These are phyloP conservation scores for Apiotrichum veenhuisii DNA, from an alignment of 1,284 basidiomycete species.

Conservation along the genomic window DNA sequence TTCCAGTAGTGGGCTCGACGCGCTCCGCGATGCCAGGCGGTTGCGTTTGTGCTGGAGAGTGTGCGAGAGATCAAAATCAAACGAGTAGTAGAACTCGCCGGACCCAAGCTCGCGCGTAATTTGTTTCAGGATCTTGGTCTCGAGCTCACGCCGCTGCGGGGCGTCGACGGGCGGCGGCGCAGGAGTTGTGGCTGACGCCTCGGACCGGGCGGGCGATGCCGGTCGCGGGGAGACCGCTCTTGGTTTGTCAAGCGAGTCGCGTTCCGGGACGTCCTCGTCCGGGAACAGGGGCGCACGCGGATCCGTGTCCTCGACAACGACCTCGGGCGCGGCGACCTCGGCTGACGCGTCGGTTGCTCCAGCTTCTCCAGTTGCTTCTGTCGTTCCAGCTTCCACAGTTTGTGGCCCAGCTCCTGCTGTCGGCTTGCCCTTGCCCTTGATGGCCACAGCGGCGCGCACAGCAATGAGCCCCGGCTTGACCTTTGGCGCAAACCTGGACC, in stretches of 20 bases:
- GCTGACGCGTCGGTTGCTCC: neutral
- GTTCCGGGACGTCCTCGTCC: neutral
- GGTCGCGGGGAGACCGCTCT: neutral
- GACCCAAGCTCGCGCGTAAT: constrained; percentile 43
- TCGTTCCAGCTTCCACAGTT: neutral
- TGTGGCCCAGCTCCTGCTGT: too few species aligned
- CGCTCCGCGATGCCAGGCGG: constrained; percentile 28
- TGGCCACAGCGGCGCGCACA: constrained; percentile 3
- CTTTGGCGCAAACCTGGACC: constrained; percentile 33
- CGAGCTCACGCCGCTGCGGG: constrained; percentile 44
- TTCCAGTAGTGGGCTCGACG: constrained; percentile 24
- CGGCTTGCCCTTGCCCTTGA: constrained; percentile 13
- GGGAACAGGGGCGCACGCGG: neutral
- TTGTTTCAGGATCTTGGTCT: constrained; percentile 48
- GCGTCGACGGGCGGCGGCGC: constrained; percentile 24
- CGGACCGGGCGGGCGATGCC: neutral
- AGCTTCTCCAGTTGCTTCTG: neutral
- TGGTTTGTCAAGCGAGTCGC: neutral
- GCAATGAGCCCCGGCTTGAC: constrained; percentile 6
- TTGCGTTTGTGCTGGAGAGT: constrained; percentile 52
- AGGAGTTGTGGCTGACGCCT: neutral
- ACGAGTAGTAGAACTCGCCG: constrained; percentile 52
- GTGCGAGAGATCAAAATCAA: constrained; percentile 54
- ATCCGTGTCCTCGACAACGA: neutral
- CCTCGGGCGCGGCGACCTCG: neutral